These are phyloP conservation scores for Stachybotrys elegans DNA, from an alignment of 2,329 filamentous ascomycete genomes.

Conservation along the genomic window DNA sequence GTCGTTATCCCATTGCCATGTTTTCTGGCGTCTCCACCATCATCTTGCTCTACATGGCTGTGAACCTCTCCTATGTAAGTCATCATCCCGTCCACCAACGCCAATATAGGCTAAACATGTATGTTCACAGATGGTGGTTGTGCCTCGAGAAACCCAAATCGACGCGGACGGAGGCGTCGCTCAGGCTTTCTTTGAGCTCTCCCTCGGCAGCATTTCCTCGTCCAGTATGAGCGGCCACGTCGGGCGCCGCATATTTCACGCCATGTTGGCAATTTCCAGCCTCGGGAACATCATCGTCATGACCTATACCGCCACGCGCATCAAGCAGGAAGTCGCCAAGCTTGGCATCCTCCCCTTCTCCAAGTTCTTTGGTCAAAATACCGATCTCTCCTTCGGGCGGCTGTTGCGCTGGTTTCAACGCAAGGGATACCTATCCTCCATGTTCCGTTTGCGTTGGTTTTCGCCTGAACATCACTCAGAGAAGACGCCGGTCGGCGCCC, in stretches of 20 bases:
- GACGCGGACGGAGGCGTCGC: constrained; percentile 18
- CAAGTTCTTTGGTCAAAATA: constrained; percentile 39
- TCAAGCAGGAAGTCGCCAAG: constrained; percentile 58
- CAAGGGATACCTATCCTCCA: constrained; percentile 21
- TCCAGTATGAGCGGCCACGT: constrained; percentile 12
- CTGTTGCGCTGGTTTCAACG: constrained; percentile 24
- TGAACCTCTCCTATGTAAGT: constrained; percentile 32
- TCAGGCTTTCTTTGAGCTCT: constrained; percentile 27
- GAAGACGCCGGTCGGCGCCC: constrained; percentile 29
- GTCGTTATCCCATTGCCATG: constrained; percentile 25
- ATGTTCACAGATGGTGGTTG: constrained; percentile 32
- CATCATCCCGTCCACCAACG: too few species aligned
- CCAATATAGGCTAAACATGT: background rate
- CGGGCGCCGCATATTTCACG: constrained; percentile 35
- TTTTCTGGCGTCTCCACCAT: constrained; percentile 22
- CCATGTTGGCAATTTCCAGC: constrained; percentile 47
- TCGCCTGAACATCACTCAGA: constrained; percentile 29
- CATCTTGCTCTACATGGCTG: constrained; percentile 27
- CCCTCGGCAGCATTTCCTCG: constrained; percentile 20
- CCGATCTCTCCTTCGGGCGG: constrained; percentile 27
- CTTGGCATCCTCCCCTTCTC: constrained; percentile 49
- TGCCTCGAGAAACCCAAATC: constrained; percentile 18
- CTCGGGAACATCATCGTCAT: constrained; percentile 53
- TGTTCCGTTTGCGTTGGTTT: constrained; percentile 22
- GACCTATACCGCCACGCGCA: constrained; percentile 49